Percentiles rank a stretch among this genome's conserved stretches.
Evolutionary conservation across 2,329 filamentous ascomycete species (phyloP).

Genomic region (Nothophaeocryptopus gaeumannii): DNA sequence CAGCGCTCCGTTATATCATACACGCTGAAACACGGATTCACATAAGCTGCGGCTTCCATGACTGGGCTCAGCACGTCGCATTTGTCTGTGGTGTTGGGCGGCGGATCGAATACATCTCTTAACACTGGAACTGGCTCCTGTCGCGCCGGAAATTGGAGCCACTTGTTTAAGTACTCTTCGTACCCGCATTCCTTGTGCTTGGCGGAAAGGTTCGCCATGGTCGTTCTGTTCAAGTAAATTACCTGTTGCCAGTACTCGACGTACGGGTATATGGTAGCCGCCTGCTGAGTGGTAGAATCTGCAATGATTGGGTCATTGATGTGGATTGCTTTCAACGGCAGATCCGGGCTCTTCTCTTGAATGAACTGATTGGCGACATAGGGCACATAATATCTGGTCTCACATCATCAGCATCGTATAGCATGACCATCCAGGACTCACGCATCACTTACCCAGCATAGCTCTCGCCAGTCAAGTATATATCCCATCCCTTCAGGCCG

Average conservation of each 20-base stretch:
- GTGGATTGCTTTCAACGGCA: conserved; percentile 35
- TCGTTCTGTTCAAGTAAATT: conserved; percentile 44
- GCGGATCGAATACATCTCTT: conserved; percentile 21
- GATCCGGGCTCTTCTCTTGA: conserved; percentile 25
- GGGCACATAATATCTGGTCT: conserved; percentile 10
- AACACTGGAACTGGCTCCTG: conserved; percentile 24
- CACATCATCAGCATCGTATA: conserved; percentile 16
- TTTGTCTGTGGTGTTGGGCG: neutral
- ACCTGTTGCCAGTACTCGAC: conserved; percentile 34
- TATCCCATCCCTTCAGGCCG: conserved; percentile 48
- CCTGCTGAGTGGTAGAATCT: conserved; percentile 41
- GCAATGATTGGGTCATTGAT: conserved; percentile 45
- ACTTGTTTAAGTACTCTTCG: conserved; percentile 49
- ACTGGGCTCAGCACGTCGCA: conserved; percentile 24
- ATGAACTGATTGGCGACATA: conserved; percentile 34
- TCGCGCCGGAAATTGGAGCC: conserved; percentile 38
- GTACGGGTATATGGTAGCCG: conserved; percentile 4
- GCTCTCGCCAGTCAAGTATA: conserved; percentile 37
- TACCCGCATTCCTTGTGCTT: conserved; percentile 38
- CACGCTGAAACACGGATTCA: conserved; percentile 37
- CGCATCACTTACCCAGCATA: conserved; percentile 13
- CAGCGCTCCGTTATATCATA: conserved; percentile 34
- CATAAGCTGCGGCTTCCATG: conserved; percentile 1
- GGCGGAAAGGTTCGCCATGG: conserved; percentile 36
- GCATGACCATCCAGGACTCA: neutral